phyloP scores from a whole-genome alignment of 2,329 filamentous ascomycete species.

The Fusarium oligoseptatum region DNA sequence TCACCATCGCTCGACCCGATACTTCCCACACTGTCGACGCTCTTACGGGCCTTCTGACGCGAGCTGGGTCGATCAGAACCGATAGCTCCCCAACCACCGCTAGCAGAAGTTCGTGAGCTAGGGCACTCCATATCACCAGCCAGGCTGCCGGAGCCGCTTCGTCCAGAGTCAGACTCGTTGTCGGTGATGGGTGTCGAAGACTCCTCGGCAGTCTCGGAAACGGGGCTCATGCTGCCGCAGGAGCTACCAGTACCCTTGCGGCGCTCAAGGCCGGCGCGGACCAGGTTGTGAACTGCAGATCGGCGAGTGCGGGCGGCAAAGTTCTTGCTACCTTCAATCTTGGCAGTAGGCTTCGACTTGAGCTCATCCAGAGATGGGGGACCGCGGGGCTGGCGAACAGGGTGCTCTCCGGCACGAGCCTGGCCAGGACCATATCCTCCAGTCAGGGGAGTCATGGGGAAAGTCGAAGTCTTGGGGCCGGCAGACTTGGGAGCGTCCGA shows the following conservation, averaged over 20 bases:
- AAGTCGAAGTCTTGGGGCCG: constrained; percentile 82
- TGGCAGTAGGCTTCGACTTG: constrained; percentile 87
- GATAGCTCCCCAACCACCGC: constrained; percentile 81
- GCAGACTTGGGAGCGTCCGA: constrained; percentile 67
- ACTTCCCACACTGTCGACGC: constrained; percentile 75
- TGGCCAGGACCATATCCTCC: constrained; percentile 94
- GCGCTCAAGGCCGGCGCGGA: constrained; percentile 89
- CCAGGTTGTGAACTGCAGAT: constrained; percentile 90
- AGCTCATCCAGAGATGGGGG: constrained; percentile 94
- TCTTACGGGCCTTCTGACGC: constrained; percentile 74
- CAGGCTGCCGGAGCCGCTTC: constrained; percentile 83
- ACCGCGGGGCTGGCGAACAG: constrained; percentile 90
- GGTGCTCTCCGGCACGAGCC: constrained; percentile 93
- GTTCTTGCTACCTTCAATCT: constrained; percentile 97
- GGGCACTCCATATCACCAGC: constrained; percentile 78
- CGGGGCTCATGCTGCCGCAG: constrained; percentile 85
- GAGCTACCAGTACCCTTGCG: constrained; percentile 81
- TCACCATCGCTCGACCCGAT: constrained; percentile 63
- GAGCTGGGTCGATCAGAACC: constrained; percentile 86
- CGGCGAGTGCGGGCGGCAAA: constrained; percentile 94
- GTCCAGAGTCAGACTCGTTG: constrained; percentile 79
- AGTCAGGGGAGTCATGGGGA: constrained; percentile 84
- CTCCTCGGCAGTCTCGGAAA: constrained; percentile 82
- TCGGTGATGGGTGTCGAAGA: constrained; percentile 78
- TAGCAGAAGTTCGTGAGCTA: constrained; percentile 82